Evolutionary conservation across 2,329 filamentous ascomycete genomes (phyloP), one percentile per base, ranked within the genome.

Genomic region (Coccinonectria pachysandricola): DNA sequence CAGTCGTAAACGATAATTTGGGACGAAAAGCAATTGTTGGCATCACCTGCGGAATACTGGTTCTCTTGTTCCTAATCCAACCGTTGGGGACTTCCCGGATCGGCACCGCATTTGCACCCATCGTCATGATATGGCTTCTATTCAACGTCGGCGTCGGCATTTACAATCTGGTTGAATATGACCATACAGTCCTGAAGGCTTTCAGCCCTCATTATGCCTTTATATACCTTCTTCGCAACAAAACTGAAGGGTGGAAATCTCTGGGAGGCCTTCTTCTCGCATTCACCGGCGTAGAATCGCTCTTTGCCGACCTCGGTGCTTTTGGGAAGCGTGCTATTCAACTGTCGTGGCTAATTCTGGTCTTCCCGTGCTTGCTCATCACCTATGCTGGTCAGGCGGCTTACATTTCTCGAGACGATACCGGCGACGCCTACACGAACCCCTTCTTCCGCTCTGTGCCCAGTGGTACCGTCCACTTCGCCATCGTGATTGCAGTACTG

Each of bases 291-390:
- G 77, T 82, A n/a, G 81, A 86, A 48, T 79, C 80, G 2, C 60
- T 87, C 1, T 87, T 85, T 45, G 80, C 81, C 4, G 80, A 87
- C 42, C 60, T 87, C 6, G 81, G 80, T 17, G 81, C 81, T 12
- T 87, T 87, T 50, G 71, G 68, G 49, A 65, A 69, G 41, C 59
- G 67, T 21, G 79, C 81, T 1, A 74, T 87, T 26, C 79, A 83
- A 46, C 60, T 86, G 10, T 78, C 70, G 21, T 87, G 81, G 81
- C 57, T 85, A 4, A 60, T 63, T 26, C 75, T 74, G 39, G 68
- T 70, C 3, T 81, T 75, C 35, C 82, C 82, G 0, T 83, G 78
- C 42, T 60, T 68, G 24, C 48, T 79, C 2, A 48, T 79, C 8
- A 69, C 73, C 1, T 84, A 85, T 43, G 69, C 70, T 30, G 81